phyloP scores from a whole-genome alignment of 208 protist genomes.

The Leishmania lainsoni region DNA sequence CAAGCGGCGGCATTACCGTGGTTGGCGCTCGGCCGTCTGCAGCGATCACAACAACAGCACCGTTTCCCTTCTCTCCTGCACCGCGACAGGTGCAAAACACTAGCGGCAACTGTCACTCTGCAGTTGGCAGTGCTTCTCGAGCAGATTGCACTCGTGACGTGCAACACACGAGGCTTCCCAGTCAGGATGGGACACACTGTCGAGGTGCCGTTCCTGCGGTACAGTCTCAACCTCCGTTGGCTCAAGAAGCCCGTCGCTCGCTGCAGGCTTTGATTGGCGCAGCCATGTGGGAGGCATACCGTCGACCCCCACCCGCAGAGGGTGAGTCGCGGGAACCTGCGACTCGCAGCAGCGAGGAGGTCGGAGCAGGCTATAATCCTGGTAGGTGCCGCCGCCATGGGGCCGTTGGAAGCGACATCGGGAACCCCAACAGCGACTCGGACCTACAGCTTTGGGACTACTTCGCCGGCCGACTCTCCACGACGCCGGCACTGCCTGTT shows the following conservation, averaged over 20 bases:
- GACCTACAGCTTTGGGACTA: slow-evolving; percentile 26
- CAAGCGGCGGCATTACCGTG: background rate
- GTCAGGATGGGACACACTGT: background rate
- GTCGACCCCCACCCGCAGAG: background rate
- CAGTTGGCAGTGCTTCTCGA: background rate
- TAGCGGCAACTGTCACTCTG: background rate
- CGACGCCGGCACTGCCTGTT: background rate
- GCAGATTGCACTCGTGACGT: no score
- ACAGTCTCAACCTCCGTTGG: background rate
- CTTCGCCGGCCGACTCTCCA: slow-evolving; percentile 14
- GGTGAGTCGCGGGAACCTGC: background rate
- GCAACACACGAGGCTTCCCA: background rate
- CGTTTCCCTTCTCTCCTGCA: slow-evolving; percentile 12
- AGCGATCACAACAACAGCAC: background rate
- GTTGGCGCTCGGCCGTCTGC: background rate
- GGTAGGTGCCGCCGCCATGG: background rate
- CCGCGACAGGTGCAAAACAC: slow-evolving; percentile 4
- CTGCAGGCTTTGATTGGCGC: slow-evolving; percentile 17
- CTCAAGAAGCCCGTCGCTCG: slow-evolving; percentile 9
- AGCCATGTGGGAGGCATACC: slow-evolving; percentile 28
- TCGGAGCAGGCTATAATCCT: background rate
- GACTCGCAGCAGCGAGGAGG: background rate
- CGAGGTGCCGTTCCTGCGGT: background rate
- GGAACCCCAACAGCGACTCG: background rate
- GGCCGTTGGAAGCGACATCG: background rate